Evolutionary conservation across 495 filamentous ascomycete species (phyloP).

Genomic region (Beverwykella pulmonaria): DNA sequence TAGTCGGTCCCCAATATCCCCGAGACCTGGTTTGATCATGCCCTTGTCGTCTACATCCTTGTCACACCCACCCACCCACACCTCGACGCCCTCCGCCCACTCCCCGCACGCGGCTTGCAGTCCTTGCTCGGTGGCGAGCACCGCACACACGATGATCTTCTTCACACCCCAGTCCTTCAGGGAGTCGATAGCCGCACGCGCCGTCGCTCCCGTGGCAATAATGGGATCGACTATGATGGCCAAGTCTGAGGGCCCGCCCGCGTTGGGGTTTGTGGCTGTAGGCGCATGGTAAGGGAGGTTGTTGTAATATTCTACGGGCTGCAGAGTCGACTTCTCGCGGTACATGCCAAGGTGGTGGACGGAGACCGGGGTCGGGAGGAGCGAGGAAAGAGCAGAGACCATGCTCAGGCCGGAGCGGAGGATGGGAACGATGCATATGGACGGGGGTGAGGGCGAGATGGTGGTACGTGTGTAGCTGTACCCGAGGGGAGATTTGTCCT

Average conservation of each 20-base stretch:
- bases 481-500: conserved; percentile 76
- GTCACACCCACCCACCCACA: conserved; percentile 85
- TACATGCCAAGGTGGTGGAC: conserved; percentile 94
- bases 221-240: conserved; percentile 89
- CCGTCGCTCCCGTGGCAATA: conserved; percentile 90
- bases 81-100: conserved; percentile 73
- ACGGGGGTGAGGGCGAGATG: conserved; percentile 56
- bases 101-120: conserved; percentile 68
- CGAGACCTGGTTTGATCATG: conserved; percentile 90
- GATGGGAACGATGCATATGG: conserved; percentile 84
- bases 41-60: conserved; percentile 68
- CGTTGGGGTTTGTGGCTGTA: conserved; percentile 40
- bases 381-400: conserved; percentile 81
- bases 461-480: conserved; percentile 66
- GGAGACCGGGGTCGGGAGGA: conserved; percentile 79
- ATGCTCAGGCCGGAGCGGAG: conserved; percentile 87
- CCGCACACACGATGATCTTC: conserved; percentile 74
- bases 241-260: conserved; percentile 57
- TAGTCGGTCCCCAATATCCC: conserved; percentile 89
- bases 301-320: conserved; percentile 97
- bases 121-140: conserved; percentile 71
- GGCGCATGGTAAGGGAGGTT: conserved; percentile 79
- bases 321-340: conserved; percentile 79
- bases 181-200: conserved; percentile 85
- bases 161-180: conserved; percentile 87